Conservation (phyloP, 2,329 filamentous ascomycete species). For the Trichophyton schoenleinii region DNA sequence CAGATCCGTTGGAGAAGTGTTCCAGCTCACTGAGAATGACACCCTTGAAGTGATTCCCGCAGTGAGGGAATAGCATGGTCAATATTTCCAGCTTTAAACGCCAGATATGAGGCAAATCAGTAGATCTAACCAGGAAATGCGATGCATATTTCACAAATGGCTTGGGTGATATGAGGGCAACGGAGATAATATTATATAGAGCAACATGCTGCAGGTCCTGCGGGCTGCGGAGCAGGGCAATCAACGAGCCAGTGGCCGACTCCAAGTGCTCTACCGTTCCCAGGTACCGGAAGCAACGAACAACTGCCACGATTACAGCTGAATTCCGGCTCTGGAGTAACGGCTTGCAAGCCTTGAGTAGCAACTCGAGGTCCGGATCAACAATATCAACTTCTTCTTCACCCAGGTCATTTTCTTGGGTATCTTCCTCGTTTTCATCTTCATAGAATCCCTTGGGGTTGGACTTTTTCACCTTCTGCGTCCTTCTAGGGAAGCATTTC, state of each 20-base stretch:
- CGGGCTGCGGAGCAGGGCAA: constrained; percentile 71
- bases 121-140: constrained; percentile 75
- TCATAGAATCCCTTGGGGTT: constrained; percentile 69
- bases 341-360: constrained; percentile 68
- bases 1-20: constrained; percentile 68
- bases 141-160: constrained; percentile 80
- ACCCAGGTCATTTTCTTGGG: constrained; percentile 28
- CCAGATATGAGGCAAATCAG: constrained; percentile 72
- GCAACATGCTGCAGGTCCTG: constrained; percentile 82
- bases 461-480: constrained; percentile 43
- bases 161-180: constrained; percentile 61
- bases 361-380: constrained; percentile 69
- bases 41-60: constrained; percentile 61
- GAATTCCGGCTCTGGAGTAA: constrained; percentile 86
- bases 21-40: constrained; percentile 86
- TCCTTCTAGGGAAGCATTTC: constrained; percentile 69
- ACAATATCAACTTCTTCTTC: constrained; percentile 45
- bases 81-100: constrained; percentile 83
- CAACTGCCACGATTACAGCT: constrained; percentile 78
- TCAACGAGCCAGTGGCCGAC: constrained; percentile 65
- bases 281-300: constrained; percentile 71
- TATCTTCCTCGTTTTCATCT: constrained; percentile 43
- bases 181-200: constrained; percentile 88
- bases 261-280: constrained; percentile 66
- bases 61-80: constrained; percentile 80